Conservation (phyloP, 2,329 filamentous ascomycete species). For the Curvularia sp. region DNA sequence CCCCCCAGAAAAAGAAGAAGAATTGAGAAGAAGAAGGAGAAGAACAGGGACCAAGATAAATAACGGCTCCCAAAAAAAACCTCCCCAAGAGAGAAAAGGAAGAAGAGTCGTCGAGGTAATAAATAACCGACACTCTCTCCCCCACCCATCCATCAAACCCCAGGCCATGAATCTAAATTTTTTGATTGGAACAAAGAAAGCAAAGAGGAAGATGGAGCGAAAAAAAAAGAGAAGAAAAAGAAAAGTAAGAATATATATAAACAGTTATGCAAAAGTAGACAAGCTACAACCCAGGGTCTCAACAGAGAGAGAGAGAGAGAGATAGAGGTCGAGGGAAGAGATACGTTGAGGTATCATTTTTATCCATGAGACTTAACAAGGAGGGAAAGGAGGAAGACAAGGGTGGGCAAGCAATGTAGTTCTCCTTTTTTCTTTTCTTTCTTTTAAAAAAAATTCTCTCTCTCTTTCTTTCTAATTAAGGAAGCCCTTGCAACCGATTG, state of each 20-base stretch:
- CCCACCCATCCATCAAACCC: neutral
- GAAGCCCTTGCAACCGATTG: constrained; percentile 96
- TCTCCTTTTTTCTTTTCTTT: neutral
- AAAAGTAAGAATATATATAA: neutral
- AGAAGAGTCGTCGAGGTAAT: too few relatives aligned
- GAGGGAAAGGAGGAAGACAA: neutral
- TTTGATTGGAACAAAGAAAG: neutral
- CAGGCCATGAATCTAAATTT: neutral
- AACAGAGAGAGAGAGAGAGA: neutral
- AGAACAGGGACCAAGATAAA: too few relatives aligned
- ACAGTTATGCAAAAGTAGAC: neutral
- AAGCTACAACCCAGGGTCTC: neutral
- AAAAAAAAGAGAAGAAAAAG: too few relatives aligned
- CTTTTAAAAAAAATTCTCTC: constrained; percentile 60
- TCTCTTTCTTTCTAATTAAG: constrained; percentile 88
- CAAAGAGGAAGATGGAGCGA: neutral
- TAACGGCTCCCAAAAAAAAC: too few relatives aligned
- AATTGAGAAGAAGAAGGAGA: too few relatives aligned
- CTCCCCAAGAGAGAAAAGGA: too few relatives aligned
- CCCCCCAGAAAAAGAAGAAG: too few relatives aligned
- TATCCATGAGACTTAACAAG: neutral
- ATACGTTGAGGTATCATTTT: neutral
- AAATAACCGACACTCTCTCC: neutral
- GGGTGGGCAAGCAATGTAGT: neutral
- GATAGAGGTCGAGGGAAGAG: too few relatives aligned